Percentiles rank a stretch among this genome's conserved stretches.
phyloP scores from a whole-genome alignment of 495 filamentous ascomycete species.

The Podospora australis region DNA sequence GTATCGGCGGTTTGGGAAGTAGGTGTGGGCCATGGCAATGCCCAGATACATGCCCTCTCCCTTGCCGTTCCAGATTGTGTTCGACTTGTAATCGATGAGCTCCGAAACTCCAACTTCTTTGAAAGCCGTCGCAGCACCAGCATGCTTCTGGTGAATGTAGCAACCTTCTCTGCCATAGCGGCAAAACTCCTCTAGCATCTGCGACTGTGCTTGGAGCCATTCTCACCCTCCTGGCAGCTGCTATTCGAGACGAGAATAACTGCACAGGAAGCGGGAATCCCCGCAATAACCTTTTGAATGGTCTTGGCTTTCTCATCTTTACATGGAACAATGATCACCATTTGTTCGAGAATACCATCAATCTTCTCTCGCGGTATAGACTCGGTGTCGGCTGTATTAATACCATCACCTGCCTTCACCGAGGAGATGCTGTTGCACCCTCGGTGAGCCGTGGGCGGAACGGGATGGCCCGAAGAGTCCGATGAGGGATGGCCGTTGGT shows the following conservation, averaged over 20 bases:
- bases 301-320: conserved; percentile 17
- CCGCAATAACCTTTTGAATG: conserved; percentile 16
- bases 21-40: conserved; percentile 17
- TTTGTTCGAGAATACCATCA: conserved; percentile 8
- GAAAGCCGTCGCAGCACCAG: conserved; percentile 16
- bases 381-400: background rate
- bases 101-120: conserved; percentile 11
- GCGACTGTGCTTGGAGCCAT: conserved; percentile 10
- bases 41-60: conserved; percentile 30
- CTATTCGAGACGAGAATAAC: conserved; percentile 27
- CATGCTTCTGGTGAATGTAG: conserved; percentile 25
- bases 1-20: conserved; percentile 16
- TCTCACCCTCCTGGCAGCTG: conserved; percentile 2
- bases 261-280: conserved; percentile 19
- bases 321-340: conserved; percentile 26
- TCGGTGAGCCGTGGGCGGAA: background rate
- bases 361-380: background rate
- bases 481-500: background rate
- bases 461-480: background rate
- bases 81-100: conserved; percentile 2
- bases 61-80: conserved; percentile 23
- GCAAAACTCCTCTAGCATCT: conserved; percentile 11
- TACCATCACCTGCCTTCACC: background rate
- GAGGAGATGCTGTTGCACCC: background rate
- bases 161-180: conserved; percentile 6